Base-by-base conservation (phyloP, 306 rosid species). In the Rubus idaeus region DNA sequence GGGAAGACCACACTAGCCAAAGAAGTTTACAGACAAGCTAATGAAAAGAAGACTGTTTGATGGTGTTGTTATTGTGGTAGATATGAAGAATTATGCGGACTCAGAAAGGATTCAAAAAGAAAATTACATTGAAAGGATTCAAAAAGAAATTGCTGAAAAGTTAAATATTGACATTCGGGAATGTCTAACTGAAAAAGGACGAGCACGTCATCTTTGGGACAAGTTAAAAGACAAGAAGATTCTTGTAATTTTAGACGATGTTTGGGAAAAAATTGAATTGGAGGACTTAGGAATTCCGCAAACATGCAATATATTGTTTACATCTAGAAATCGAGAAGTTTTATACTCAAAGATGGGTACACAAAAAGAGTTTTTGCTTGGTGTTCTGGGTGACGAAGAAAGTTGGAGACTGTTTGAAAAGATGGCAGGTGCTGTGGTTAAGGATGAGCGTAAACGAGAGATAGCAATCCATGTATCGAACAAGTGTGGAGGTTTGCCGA, bases 1-100 rank as follows among this genome's bases (percentile, higher is more conserved):
- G 84, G 84, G 1, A 81, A 81, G 37, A 44, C 81, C 5, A 75
- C 73, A 16, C 61, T 81, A 0, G 82, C 6, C 10, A 49, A 73
- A 58, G 23, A 82, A 68, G 50, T 82, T 40, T 70, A 18, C 0
- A 53, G 74, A 30, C 46, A 71, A 39, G 81, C 71, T 8, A 45
- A 0, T 0, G 70, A 30, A 53, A n/a, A 65, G 0, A 76, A 76
- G 35, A n/a, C 39, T 73, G 7, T 68, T 81, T 45, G 78, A 76
- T 53, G 51, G 21, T 0, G 44, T 77, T 37, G 76, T 47, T 20
- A 57, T 77, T 42, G 70, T 66, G 13, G 5, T 45, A 12, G 51
- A 67, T n/a, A n/a, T n/a, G n/a, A n/a, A n/a, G n/a, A n/a, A n/a
- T n/a, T n/a, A n/a, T n/a, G n/a, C n/a, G n/a, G n/a, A n/a, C n/a